Conservation (phyloP, 1,139 yeast genomes). For the Sporopachydermia cereana region DNA sequence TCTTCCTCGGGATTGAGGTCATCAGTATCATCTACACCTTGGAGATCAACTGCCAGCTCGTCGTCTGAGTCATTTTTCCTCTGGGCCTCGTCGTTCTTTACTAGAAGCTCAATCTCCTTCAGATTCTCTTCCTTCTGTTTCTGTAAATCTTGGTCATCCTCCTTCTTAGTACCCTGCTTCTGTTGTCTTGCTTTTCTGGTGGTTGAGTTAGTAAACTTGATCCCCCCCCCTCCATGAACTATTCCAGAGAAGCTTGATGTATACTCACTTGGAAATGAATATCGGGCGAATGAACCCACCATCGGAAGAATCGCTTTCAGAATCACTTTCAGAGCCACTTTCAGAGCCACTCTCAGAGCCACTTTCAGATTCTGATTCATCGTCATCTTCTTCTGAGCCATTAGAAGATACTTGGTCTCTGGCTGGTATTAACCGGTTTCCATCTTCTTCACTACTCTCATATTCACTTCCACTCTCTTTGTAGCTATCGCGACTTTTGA, state of each 20-base stretch:
- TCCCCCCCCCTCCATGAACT: no score
- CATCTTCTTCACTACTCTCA: not conserved
- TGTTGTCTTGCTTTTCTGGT: not conserved
- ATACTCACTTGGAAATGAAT: constrained; percentile 7
- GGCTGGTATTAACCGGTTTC: no score
- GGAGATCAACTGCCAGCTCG: not conserved
- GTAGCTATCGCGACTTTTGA: not conserved
- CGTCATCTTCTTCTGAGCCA: not conserved
- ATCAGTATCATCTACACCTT: constrained; percentile 42
- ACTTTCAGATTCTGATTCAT: constrained; percentile 4
- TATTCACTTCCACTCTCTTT: not conserved
- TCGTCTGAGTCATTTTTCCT: not conserved
- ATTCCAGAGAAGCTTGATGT: no score
- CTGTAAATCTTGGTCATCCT: not conserved
- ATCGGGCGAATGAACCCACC: constrained; percentile 3
- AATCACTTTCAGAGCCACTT: not conserved
- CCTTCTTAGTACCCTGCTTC: not conserved
- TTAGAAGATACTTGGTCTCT: no score
- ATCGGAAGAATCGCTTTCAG: constrained; percentile 4
- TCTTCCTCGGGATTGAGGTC: constrained; percentile 40
- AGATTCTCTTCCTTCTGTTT: not conserved
- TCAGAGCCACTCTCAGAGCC: not conserved
- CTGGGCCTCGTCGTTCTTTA: not conserved
- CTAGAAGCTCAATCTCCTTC: not conserved
- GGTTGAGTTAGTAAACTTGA: not conserved